Percentiles rank a stretch among this genome's conserved stretches.
These are phyloP conservation scores for Lanzia echinophila DNA, from an alignment of 2,329 filamentous ascomycete species.

Conservation along the genomic window DNA sequence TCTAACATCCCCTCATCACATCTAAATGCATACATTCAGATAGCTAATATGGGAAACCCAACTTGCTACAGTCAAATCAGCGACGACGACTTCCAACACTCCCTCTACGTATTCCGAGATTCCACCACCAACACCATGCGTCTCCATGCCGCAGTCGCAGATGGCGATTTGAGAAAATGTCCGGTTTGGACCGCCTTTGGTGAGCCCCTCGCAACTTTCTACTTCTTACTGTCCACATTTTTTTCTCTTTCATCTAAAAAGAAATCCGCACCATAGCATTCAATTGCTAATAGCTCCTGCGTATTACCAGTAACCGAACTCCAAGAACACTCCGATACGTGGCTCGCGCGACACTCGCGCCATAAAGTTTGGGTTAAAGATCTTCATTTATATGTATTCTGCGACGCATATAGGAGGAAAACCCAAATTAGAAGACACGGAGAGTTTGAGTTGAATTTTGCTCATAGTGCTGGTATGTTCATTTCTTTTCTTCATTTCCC, in stretches of 20 bases:
- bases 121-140: slow-evolving; percentile 41
- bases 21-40: background rate
- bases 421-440: slow-evolving; percentile 41
- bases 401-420: slow-evolving; percentile 46
- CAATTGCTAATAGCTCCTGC: background rate
- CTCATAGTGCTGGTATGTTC: slow-evolving; percentile 22
- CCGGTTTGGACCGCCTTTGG: slow-evolving; percentile 60
- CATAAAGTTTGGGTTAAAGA: slow-evolving; percentile 46
- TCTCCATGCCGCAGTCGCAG: slow-evolving; percentile 49
- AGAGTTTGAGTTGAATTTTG: slow-evolving; percentile 29
- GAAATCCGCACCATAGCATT: background rate
- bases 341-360: slow-evolving; percentile 43
- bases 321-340: slow-evolving; percentile 41
- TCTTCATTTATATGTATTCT: slow-evolving; percentile 53
- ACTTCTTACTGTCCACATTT: background rate
- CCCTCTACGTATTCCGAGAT: slow-evolving; percentile 49
- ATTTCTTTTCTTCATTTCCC: background rate
- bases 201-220: slow-evolving; percentile 29
- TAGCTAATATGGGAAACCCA: background rate
- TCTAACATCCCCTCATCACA: background rate
- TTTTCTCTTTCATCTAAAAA: background rate
- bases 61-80: slow-evolving; percentile 42
- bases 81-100: slow-evolving; percentile 49
- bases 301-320: slow-evolving; percentile 41
- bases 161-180: slow-evolving; percentile 47